Evolutionary conservation across 2,329 filamentous ascomycete genomes (phyloP), one percentile per base, ranked within the genome.

Genomic region (Samsoniella hepiali): DNA sequence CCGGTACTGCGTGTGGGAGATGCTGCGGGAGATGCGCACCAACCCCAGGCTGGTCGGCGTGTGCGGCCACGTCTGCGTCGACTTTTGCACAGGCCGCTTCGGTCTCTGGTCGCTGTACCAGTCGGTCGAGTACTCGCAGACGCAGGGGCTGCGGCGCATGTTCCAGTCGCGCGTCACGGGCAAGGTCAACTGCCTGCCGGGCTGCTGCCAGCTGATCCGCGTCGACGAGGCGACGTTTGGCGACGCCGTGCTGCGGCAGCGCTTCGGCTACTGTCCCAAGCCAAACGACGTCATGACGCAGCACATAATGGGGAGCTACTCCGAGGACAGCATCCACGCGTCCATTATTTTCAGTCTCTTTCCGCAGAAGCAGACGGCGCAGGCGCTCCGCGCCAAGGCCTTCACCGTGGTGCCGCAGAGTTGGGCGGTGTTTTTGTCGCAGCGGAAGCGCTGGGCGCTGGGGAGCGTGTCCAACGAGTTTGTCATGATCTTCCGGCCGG

Each of bases 381-480:
- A 82, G 68, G 79, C 80, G 0, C 73, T 82, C 2, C 73, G 74
- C 0, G 79, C 81, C 36, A 77, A 78, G 59, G 79, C 80, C 11
- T 81, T 74, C 65, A 82, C 80, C 1, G 77, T 79, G 32, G 79
- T 80, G 0, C 79, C 79, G 0, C 77, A 78, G 61, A 73, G 69
- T 44, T 77, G 78, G 74, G 76, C 74, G 32, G 80, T 82, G 0
- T 82, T 81, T 56, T 68, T 82, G 32, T 80, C 78, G 5, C 80
- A 82, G 69, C 75, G 80, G 6, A 79, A 81, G 69, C 75, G 80
- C 0, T 82, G 80, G 79, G 78, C 80, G 1, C 68, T 82, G 10
- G 80, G 79, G 0, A 79, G 78, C 42, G 81, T 79, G 34, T 77
- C 76, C 5, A 82, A 82, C 66, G 80, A 83, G 67, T 76, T 82